Evolutionary conservation across 208 protist species (phyloP).

Genomic region (Leishmania aethiopica): DNA sequence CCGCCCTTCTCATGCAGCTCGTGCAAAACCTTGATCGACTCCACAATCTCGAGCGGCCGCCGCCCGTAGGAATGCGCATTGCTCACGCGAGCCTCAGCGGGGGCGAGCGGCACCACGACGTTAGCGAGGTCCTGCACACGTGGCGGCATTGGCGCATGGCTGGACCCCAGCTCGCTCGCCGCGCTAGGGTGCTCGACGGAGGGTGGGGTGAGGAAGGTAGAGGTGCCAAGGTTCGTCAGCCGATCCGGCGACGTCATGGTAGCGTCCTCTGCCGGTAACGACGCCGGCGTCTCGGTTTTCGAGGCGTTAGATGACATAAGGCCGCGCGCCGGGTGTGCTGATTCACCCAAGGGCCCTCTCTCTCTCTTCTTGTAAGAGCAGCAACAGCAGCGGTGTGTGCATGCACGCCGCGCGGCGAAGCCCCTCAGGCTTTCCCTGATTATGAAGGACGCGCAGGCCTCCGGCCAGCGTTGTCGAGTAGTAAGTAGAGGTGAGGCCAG

Average conservation of each 20-base stretch:
- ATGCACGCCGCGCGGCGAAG: not conserved
- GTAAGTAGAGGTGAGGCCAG: not conserved
- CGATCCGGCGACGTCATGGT: not conserved
- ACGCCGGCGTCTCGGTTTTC: not conserved
- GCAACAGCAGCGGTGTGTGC: not conserved
- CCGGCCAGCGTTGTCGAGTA: not conserved
- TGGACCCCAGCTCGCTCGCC: not conserved
- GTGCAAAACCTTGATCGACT: conserved; percentile 71
- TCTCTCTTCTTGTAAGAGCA: not conserved
- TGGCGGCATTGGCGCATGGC: not conserved
- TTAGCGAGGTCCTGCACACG: conserved; percentile 9
- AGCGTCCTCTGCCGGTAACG: not conserved
- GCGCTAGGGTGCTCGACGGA: not conserved
- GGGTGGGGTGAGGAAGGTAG: not conserved
- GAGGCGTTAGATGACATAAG: conserved; percentile 3
- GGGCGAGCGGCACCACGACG: not conserved
- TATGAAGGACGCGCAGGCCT: not conserved
- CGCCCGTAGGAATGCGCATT: conserved; percentile 14
- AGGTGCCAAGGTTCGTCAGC: not conserved
- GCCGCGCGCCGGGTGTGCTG: not conserved
- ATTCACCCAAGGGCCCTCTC: not conserved
- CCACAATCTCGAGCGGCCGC: conserved; percentile 54
- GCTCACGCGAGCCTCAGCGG: conserved; percentile 11
- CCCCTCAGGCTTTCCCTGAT: not conserved
- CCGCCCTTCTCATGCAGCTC: conserved; percentile 67